Evolutionary conservation across 345 rosid species (phyloP).

Genomic region (Acer yangbiense): DNA sequence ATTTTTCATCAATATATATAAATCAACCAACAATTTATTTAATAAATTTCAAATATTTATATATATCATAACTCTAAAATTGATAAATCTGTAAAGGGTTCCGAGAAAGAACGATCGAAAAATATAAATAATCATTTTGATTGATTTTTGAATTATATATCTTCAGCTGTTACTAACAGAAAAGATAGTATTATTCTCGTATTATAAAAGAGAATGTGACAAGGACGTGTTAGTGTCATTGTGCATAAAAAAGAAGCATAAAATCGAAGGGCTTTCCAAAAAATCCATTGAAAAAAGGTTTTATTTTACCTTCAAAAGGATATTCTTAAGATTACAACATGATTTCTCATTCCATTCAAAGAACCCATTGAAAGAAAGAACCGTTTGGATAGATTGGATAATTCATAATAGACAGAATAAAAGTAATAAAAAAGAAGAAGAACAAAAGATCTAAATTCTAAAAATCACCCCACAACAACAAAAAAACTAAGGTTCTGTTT

Average conservation of each 20-base stretch:
- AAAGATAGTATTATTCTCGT: too few species aligned
- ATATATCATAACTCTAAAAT: too few species aligned
- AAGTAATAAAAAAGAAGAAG: slow-evolving; percentile 11
- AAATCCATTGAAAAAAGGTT: not conserved
- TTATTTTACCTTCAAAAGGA: slow-evolving; percentile 15
- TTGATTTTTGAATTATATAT: too few species aligned
- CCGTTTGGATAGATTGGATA: not conserved
- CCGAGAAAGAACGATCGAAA: too few species aligned
- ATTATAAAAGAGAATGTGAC: too few species aligned
- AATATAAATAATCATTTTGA: too few species aligned
- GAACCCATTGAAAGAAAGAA: not conserved
- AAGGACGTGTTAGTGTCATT: not conserved
- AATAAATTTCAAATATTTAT: too few species aligned
- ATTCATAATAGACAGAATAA: not conserved
- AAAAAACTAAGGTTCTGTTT: slow-evolving; percentile 21
- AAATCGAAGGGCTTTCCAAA: slow-evolving; percentile 11
- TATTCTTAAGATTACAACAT: slow-evolving; percentile 23
- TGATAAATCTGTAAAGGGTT: too few species aligned
- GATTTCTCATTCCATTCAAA: not conserved
- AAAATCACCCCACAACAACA: not conserved
- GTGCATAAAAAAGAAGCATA: not conserved
- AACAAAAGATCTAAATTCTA: not conserved
- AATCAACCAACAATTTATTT: too few species aligned
- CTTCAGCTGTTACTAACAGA: too few species aligned
- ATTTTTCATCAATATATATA: too few species aligned